Evolutionary conservation across 2,329 filamentous ascomycete genomes (phyloP).

Genomic region (Metarhizium album): DNA sequence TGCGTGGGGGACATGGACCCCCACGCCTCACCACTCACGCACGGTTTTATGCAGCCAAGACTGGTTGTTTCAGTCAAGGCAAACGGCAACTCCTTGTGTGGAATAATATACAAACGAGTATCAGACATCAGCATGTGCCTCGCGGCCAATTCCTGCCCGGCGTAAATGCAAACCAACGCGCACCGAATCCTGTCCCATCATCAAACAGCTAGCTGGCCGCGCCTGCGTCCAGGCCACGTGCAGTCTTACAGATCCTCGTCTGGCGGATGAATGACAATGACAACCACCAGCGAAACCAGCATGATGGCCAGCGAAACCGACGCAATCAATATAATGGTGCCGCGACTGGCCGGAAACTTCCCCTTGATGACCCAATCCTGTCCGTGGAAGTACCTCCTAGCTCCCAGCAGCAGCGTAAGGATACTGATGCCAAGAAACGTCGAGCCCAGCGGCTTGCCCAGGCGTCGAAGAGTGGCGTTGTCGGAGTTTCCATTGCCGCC

Average conservation of each 20-base stretch:
- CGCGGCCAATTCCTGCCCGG: no score
- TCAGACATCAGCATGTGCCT: no score
- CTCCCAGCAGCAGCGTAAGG: slow-evolving; percentile 63
- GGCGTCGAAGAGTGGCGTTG: slow-evolving; percentile 40
- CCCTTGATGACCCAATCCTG: slow-evolving; percentile 72
- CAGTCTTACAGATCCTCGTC: slow-evolving; percentile 11
- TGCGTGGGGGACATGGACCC: no score
- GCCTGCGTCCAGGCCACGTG: background rate
- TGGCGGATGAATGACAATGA: slow-evolving; percentile 41
- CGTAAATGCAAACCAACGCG: background rate
- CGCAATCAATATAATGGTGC: slow-evolving; percentile 61
- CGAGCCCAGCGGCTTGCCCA: slow-evolving; percentile 65
- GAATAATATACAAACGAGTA: no score
- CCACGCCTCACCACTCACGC: no score
- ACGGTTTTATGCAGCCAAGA: no score
- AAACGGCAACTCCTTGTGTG: no score
- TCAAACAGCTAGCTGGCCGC: no score
- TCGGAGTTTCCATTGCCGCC: slow-evolving; percentile 20
- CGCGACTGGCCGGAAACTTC: slow-evolving; percentile 70
- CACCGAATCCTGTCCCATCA: no score
- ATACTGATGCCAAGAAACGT: slow-evolving; percentile 70
- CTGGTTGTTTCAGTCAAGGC: no score
- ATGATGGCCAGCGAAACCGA: slow-evolving; percentile 54
- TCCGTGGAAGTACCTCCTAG: slow-evolving; percentile 65
- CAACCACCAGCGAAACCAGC: slow-evolving; percentile 47